Base-by-base conservation (phyloP, 2,329 filamentous ascomycete species). In the Exophiala oligosperma region DNA sequence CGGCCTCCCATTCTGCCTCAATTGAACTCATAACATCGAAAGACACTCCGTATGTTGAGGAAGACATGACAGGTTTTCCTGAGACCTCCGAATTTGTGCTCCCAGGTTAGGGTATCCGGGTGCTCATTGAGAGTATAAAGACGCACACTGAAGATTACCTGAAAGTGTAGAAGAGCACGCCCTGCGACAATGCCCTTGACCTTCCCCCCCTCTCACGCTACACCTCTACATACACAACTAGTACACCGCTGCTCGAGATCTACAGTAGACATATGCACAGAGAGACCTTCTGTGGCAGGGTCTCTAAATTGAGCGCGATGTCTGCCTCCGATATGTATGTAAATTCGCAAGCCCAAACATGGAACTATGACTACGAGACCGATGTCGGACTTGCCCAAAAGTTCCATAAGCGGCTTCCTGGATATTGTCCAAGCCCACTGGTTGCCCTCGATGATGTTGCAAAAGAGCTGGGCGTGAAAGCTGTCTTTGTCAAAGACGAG, bases 401-500 rank as follows among this genome's bases (percentile, higher is more conserved):
- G 12, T 88, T 90, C 69, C 88, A 91, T 66, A 67, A 73, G 29
- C 75, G 72, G 1, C 76, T 90, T 1, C 85, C 85, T 1, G 71
- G 75, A 40, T 89, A 86, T 66, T 68, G 73, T 4, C 71, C 73
- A 6, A 89, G 86, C 0, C 79, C 79, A 2, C 75, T 91, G 0
- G 69, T 81, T 7, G 64, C 74, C 0, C 75, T 91, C 0, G 74
- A 79, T 0, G 66, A 72, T 0, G 62, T 91, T 0, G 86, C 88
- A 0, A 64, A 74, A 2, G 78, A 85, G 12, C 71, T 91, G 0
- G 81, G 81, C 0, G 73, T 90, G 9, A 72, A 73, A 0, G 74
- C 78, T 4, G 76, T 92, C 2, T 79, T 86, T 38, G 67, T 92
- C 62, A 93, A 93, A 68, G 84, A 92, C 66, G 89, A 93, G 70